Evolutionary conservation across 768 basidiomycete genomes (phyloP), one percentile per base, ranked within the genome.

Genomic region (Mycena leptocephala): DNA sequence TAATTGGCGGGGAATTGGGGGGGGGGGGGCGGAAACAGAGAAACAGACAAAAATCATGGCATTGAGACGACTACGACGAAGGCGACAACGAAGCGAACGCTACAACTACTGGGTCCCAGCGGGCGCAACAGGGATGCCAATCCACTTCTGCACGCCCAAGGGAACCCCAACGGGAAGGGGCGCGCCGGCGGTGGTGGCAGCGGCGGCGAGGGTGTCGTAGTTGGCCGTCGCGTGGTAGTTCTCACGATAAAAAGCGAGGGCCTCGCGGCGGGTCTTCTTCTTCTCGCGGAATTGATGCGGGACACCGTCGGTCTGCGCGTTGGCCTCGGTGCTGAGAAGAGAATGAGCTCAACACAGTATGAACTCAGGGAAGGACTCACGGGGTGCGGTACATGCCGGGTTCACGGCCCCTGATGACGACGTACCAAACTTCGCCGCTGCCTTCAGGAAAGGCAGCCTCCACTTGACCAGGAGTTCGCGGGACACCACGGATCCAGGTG

Each of bases 181-280:
- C n/a, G n/a, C n/a, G n/a, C n/a, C n/a, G n/a, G n/a, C n/a, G n/a
- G n/a, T n/a, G n/a, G n/a, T n/a, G n/a, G n/a, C n/a, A n/a, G n/a
- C n/a, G n/a, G n/a, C n/a, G n/a, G n/a, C n/a, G n/a, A n/a, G n/a
- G n/a, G n/a, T n/a, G n/a, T n/a, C n/a, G n/a, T n/a, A n/a, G n/a
- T 22, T n/a, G 5, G 37, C 61, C 3, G 39, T 5, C 1, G 16
- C 63, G 41, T 32, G 3, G 33, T 41, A 41, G 14, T 62, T n/a
- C 26, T 65, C 63, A 20, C 26, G 28, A 26, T 65, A 65, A 13
- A 65, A 65, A 1, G 26, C 26, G 18, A 48, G 16, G 5, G 63
- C 63, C 63, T 65, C 63, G 6, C 43, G 63, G 14, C 63, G 63
- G 30, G 63, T 65, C 43, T 65, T 65, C 46, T 65, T n/a, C n/a